These are phyloP conservation scores for Suhomyces prunicola DNA, from an alignment of 805 yeast genomes.

Conservation along the genomic window DNA sequence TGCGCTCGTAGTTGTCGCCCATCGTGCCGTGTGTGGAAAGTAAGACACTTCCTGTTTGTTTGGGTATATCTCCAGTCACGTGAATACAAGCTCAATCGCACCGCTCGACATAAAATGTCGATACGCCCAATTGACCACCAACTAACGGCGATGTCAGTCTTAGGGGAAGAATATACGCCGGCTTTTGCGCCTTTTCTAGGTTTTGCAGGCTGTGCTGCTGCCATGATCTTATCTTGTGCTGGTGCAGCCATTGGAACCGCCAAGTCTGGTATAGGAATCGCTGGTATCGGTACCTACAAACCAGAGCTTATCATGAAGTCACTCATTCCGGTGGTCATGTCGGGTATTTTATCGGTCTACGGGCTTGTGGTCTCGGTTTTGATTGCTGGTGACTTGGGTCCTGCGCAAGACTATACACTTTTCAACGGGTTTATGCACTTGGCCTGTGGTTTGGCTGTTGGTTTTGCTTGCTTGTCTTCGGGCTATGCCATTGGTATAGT, in stretches of 20 bases:
- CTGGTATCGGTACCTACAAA: slow-evolving; percentile 96
- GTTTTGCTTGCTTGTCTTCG: slow-evolving; percentile 92
- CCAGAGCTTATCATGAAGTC: slow-evolving; percentile 97
- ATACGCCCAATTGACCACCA: not conserved
- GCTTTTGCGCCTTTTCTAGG: slow-evolving; percentile 96
- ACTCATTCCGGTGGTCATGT: slow-evolving; percentile 95
- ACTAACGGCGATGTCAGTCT: not conserved
- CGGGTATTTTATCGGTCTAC: slow-evolving; percentile 95
- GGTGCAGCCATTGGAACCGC: slow-evolving; percentile 99
- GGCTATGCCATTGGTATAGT: slow-evolving; percentile 96
- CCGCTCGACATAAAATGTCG: not conserved
- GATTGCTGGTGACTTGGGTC: slow-evolving; percentile 87
- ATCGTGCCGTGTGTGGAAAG: not conserved
- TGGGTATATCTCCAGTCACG: not conserved
- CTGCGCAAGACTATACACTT: slow-evolving; percentile 73
- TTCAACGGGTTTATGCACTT: slow-evolving; percentile 98
- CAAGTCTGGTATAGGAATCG: slow-evolving; percentile 95
- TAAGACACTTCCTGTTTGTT: not conserved
- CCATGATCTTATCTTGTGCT: slow-evolving; percentile 87
- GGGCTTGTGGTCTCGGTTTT: slow-evolving; percentile 95
- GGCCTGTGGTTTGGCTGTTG: slow-evolving; percentile 94
- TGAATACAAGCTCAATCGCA: not conserved
- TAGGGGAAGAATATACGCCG: slow-evolving; percentile 70
- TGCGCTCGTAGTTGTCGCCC: slow-evolving; percentile 29
- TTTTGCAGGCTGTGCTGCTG: slow-evolving; percentile 94